Conservation (phyloP, 176 grass and related monocot species). For the Bonia amplexicaulis region DNA sequence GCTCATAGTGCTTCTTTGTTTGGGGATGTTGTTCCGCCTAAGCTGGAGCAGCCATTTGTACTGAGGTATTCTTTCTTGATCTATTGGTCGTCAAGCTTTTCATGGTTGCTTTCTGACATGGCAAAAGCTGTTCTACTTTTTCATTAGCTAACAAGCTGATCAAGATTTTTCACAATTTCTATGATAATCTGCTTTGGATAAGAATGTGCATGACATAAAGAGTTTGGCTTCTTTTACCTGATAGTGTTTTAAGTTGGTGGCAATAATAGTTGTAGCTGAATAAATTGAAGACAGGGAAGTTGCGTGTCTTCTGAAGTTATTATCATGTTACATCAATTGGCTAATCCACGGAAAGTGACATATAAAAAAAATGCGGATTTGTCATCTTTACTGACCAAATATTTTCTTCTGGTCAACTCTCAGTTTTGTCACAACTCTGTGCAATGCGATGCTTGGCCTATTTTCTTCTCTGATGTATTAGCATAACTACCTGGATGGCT, state of each 20-base stretch:
- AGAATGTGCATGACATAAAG: background rate
- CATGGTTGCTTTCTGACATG: background rate
- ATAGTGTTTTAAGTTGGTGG: background rate
- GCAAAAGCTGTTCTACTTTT: background rate
- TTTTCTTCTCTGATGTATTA: conserved; percentile 1
- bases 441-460: background rate
- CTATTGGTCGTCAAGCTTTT: background rate
- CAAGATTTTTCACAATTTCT: background rate
- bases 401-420: conserved; percentile 4
- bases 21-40: conserved; percentile 71
- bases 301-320: background rate
- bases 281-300: background rate
- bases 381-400: background rate
- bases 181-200: background rate
- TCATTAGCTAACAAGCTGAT: background rate
- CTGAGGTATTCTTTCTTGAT: conserved; percentile 55
- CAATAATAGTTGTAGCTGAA: background rate
- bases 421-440: background rate
- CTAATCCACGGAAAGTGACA: background rate
- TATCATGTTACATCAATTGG: conserved; percentile 16
- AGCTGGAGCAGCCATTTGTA: conserved; percentile 72
- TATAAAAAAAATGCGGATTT: background rate
- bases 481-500: background rate
- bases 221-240: background rate
- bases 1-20: conserved; percentile 73